Evolutionary conservation across 2,329 filamentous ascomycete genomes (phyloP), one percentile per base, ranked within the genome.

Genomic region (Epichloe sibirici): DNA sequence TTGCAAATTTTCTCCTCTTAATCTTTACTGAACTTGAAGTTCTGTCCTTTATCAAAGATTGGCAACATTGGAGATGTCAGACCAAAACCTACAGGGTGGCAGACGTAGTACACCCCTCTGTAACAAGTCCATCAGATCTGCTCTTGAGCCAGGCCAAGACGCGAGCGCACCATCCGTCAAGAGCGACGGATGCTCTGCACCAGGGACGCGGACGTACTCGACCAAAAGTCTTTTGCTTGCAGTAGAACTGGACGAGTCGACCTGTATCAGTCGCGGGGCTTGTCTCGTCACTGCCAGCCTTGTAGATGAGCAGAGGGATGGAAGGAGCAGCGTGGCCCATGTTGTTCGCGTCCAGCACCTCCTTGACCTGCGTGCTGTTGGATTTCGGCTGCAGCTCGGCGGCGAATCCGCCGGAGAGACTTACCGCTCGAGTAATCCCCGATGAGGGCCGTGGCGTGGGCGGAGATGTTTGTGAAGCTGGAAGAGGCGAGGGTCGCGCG

Each of bases 381-480:
- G 8, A 28, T 28, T 28, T 28, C 25, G 25, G 25, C 25, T 64
- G 59, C 43, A 65, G 49, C 51, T 61, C 59, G 7, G 58, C 59
- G 7, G 61, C 63, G 53, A 57, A 60, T 23, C 56, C 54, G 2
- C 58, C 53, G 3, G 58, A 57, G 3, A 60, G 13, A 13, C 56
- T 57, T n/a, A 21, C 60, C 62, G 5, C 61, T 60, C 15, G 61
- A 64, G 53, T 63, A 65, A 5, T 61, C 63, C 75, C 75, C 79
- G 51, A 79, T 62, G 2, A 70, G 67, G 45, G 71, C 61, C 4
- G 57, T 63, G 70, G 63, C 21, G 63, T 59, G 5, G 55, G 38
- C 8, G 59, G 17, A 57, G 49, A 74, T 59, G 3, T 63, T 61
- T 5, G 69, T 63, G 17, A 59, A 53, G 17, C 38, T 11, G 9